Evolutionary conservation across 2,329 filamentous ascomycete species (phyloP), one percentile per base, ranked within the genome.

Genomic region (Aspergillus clavatus): DNA sequence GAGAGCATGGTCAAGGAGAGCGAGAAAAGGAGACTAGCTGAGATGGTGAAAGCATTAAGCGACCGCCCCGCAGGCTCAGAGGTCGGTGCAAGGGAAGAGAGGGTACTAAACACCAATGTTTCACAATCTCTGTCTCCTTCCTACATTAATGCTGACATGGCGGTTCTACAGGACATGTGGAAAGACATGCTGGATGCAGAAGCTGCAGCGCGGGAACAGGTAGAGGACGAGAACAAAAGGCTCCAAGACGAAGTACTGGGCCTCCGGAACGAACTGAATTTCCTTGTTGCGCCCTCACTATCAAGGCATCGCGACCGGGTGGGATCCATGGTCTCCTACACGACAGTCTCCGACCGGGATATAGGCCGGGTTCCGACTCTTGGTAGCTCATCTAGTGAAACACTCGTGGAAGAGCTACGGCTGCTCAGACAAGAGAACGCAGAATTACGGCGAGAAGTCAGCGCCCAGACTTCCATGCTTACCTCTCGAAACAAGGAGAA

Each of bases 401-500:
- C 89, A 1, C 78, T 88, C 8, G 84, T 91, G 5, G 86, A 93
- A n/a, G 89, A 95, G 49, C 71, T 89, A 45, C 85, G 89, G 51
- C 85, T 94, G 55, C 72, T 97, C 22, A 84, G 87, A 41, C 89
- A 91, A 61, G 91, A 97, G 61, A 97, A 96, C 59, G 88, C 89
- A 2, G 91, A 96, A 64, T 70, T 98, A 24, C 82, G 91, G 42
- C 86, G 90, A 43, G 90, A 97, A 66, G 87, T 97, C 23, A 89
- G 90, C 50, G 93, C 93, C 2, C 93, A 98, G 65, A 95, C 90
- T 1, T 96, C 90, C 0, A 97, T 98, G 89, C 78, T 98, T 26
- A 96, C 91, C 1, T 97, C 93, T 27, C 81, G 93, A 19, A 96
- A 96, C 61, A 86, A 89, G 21, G 93, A 98, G 63, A 94, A 95